These are phyloP conservation scores for Daldinia sp. DNA, from an alignment of 2,329 filamentous ascomycete genomes.

Conservation along the genomic window DNA sequence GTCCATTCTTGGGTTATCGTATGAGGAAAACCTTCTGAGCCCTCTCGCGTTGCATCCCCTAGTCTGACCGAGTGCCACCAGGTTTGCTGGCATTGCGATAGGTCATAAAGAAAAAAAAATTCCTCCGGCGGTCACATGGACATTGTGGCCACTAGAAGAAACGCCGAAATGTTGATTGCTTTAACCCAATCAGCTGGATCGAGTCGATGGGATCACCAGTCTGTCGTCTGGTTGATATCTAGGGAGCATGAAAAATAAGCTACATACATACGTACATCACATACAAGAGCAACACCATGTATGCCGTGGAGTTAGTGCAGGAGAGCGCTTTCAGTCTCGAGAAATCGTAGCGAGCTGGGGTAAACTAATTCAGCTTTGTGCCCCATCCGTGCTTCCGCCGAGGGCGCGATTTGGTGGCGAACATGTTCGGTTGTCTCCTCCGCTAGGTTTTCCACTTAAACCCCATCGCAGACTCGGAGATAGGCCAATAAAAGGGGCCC, in stretches of 20 bases:
- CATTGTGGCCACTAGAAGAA: conserved; percentile 22
- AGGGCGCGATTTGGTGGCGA: conserved; percentile 27
- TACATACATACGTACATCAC: conserved; percentile 4
- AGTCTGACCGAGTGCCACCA: conserved; percentile 34
- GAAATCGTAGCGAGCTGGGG: conserved; percentile 19
- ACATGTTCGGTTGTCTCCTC: conserved; percentile 23
- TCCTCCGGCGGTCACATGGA: conserved; percentile 25
- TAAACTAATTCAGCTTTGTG: conserved; percentile 34
- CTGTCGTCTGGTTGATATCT: conserved; percentile 24
- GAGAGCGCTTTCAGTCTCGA: conserved; percentile 14
- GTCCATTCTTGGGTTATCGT: conserved; percentile 24
- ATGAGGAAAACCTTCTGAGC: conserved; percentile 17
- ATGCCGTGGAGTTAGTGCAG: conserved; percentile 10
- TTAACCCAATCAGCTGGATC: conserved; percentile 29
- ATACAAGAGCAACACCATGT: conserved; percentile 16
- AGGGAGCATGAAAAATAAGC: conserved; percentile 27
- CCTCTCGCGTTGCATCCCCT: conserved; percentile 24
- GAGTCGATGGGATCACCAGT: conserved; percentile 24
- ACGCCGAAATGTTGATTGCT: conserved; percentile 28
- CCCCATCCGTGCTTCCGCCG: conserved; percentile 27
- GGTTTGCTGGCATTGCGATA: conserved; percentile 32
- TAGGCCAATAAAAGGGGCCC: conserved; percentile 4
- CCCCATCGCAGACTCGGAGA: conserved; percentile 9
- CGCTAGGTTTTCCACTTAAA: conserved; percentile 10
- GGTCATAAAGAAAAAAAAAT: conserved; percentile 25